Evolutionary conservation across 257 asterid species (phyloP).

Genomic region (Lycium ferocissimum): DNA sequence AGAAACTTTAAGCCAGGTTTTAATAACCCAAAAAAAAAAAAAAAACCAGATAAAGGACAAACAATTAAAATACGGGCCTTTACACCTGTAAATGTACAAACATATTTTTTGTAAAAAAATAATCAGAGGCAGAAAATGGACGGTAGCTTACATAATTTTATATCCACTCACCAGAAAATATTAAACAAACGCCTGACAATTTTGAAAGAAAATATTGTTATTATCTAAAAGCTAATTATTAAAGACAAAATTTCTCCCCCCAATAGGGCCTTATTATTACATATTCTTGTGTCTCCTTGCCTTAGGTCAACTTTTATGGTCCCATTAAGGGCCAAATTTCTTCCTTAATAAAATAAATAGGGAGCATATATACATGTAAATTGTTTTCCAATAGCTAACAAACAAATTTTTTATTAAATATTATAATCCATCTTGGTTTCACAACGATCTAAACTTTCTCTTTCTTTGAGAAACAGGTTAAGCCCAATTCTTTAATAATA

Average conservation of each 20-base stretch:
- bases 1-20: constrained; percentile 23
- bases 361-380: not conserved
- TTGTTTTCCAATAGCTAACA: not conserved
- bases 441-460: not conserved
- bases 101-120: not conserved
- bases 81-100: constrained; percentile 12
- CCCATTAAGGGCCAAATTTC: constrained; percentile 20
- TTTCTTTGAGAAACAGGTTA: not conserved
- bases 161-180: constrained; percentile 3
- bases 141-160: not conserved
- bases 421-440: not conserved
- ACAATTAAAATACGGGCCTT: not conserved
- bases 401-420: not conserved
- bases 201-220: not conserved
- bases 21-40: not conserved
- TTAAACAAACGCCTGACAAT: not conserved
- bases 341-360: not conserved
- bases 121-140: not conserved
- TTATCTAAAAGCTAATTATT: not conserved
- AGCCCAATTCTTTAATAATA: too few species aligned
- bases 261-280: not conserved
- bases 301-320: constrained; percentile 32
- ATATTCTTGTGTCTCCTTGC: not conserved
- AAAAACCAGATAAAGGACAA: not conserved
- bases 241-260: not conserved